A percentile compares a stretch with the other conserved stretches of the same genome.
These are phyloP conservation scores for Mycena maculata DNA, from an alignment of 768 basidiomycete genomes.

Conservation along the genomic window DNA sequence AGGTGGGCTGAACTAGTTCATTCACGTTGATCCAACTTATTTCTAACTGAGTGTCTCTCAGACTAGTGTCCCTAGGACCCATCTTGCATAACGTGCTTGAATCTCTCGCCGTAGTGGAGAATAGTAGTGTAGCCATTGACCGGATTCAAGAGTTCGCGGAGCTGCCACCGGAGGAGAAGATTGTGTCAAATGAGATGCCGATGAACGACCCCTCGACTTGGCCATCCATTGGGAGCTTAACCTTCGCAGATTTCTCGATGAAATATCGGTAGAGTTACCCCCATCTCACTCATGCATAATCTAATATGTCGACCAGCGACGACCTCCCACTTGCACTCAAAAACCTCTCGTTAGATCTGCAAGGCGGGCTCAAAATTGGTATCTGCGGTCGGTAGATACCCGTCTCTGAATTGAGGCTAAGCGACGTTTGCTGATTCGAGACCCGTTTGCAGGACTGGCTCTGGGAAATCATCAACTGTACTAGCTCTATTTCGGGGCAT, in stretches of 20 bases:
- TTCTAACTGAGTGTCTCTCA: conserved; percentile 1
- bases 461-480: conserved; percentile 20
- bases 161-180: conserved; percentile 24
- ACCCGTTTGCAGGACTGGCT: conserved; percentile 6
- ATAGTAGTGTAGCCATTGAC: conserved; percentile 15
- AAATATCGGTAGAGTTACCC: conserved; percentile 4
- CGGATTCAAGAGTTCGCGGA: conserved; percentile 22
- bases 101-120: conserved; percentile 20
- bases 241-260: conserved; percentile 23
- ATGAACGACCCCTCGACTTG: conserved; percentile 16
- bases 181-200: not conserved
- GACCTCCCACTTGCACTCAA: conserved; percentile 22
- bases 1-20: conserved; percentile 11
- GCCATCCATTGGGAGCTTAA: conserved; percentile 15
- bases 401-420: conserved; percentile 9
- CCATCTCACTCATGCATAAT: conserved; percentile 1
- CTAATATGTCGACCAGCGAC: conserved; percentile 5
- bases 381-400: conserved; percentile 24
- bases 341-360: conserved; percentile 18
- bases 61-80: conserved; percentile 18
- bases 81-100: not conserved
- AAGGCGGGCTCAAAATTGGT: conserved; percentile 22
- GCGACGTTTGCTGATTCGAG: not conserved
- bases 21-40: not conserved
- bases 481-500: conserved; percentile 17